Evolutionary conservation across 176 grass and related monocot species (phyloP).

Genomic region (Miscanthus lutarioriparius): DNA sequence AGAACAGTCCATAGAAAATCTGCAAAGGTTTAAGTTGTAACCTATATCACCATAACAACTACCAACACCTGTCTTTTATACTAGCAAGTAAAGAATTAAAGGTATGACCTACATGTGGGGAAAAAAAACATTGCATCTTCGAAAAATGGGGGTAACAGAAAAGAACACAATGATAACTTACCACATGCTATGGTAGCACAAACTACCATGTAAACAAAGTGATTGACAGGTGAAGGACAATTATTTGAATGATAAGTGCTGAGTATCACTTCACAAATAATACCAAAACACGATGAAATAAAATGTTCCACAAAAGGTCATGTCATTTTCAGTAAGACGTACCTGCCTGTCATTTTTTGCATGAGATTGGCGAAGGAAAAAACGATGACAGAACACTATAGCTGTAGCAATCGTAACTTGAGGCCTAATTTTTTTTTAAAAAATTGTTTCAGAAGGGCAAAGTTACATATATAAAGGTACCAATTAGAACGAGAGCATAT

Average conservation of each 20-base stretch:
- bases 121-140: slow-evolving; percentile 4
- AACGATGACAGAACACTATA: slow-evolving; percentile 86
- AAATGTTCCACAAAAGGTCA: slow-evolving; percentile 1
- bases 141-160: neutral
- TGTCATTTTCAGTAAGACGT: slow-evolving; percentile 43
- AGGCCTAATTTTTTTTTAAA: slow-evolving; percentile 67
- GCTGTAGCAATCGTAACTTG: slow-evolving; percentile 96
- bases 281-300: neutral
- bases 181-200: neutral
- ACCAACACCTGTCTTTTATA: neutral
- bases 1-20: neutral
- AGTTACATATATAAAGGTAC: neutral
- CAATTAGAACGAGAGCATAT: slow-evolving; percentile 20
- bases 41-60: neutral
- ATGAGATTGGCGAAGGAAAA: slow-evolving; percentile 93
- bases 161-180: slow-evolving; percentile 4
- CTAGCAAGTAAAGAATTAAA: neutral
- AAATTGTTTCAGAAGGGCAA: neutral
- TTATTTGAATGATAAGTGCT: neutral
- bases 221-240: slow-evolving; percentile 1
- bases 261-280: neutral
- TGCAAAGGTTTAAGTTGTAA: neutral
- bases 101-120: neutral
- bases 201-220: neutral
- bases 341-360: slow-evolving; percentile 89